Evolutionary conservation across 345 rosid genomes (phyloP).

Genomic region (Turritis glabra): DNA sequence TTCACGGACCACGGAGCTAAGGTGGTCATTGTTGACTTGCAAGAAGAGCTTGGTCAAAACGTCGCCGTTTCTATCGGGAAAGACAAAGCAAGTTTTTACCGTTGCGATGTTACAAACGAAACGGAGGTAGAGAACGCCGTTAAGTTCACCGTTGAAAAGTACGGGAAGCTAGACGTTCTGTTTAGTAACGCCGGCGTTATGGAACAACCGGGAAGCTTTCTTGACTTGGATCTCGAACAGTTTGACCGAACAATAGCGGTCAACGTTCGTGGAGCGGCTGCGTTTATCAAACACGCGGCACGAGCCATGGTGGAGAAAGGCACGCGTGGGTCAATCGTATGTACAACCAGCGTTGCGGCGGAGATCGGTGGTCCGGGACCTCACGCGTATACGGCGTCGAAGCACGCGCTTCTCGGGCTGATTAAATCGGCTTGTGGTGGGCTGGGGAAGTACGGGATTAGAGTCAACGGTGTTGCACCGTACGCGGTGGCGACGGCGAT

Average conservation of each 20-base stretch:
- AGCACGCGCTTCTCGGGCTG: conserved; percentile 70
- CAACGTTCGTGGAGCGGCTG: conserved; percentile 73
- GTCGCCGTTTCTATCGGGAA: conserved; percentile 47
- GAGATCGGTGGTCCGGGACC: conserved; percentile 60
- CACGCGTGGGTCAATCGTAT: conserved; percentile 68
- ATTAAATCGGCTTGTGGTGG: conserved; percentile 68
- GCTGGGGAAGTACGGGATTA: conserved; percentile 78
- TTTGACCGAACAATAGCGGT: conserved; percentile 63
- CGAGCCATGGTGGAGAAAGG: conserved; percentile 66
- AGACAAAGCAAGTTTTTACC: conserved; percentile 48
- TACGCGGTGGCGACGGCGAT: conserved; percentile 70
- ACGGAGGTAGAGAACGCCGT: conserved; percentile 65
- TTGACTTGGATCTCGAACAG: conserved; percentile 53
- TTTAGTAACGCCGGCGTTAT: conserved; percentile 82
- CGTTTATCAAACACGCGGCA: conserved; percentile 73
- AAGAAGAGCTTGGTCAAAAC: conserved; percentile 58
- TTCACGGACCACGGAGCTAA: conserved; percentile 69
- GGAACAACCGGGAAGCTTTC: conserved; percentile 53
- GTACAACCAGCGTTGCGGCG: conserved; percentile 63
- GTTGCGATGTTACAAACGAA: conserved; percentile 74
- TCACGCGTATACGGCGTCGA: conserved; percentile 67
- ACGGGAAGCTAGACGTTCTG: conserved; percentile 63
- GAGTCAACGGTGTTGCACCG: conserved; percentile 80
- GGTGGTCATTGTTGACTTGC: conserved; percentile 71
- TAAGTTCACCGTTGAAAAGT: conserved; percentile 43